Percentiles rank a stretch among this genome's conserved stretches.
Evolutionary conservation across 768 basidiomycete species (phyloP).

Genomic region (Serpula lacrymans): DNA sequence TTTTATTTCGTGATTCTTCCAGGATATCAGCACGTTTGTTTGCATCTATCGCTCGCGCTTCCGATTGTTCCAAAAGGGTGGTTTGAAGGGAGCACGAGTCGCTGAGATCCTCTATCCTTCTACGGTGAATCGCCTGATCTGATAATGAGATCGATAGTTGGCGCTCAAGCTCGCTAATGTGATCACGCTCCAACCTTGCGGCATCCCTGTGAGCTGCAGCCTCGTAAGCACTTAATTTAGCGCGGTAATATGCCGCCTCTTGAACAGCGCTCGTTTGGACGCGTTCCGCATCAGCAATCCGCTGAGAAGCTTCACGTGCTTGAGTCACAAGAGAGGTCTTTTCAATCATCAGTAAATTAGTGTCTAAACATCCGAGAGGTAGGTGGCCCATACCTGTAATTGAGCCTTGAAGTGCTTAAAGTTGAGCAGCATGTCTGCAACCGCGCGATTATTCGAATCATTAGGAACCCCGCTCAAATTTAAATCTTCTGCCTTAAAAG

Average conservation of each 20-base stretch:
- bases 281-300: constrained; percentile 76
- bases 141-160: constrained; percentile 59
- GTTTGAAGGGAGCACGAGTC: constrained; percentile 76
- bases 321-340: constrained; percentile 76
- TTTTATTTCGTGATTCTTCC: constrained; percentile 64
- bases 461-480: constrained; percentile 30
- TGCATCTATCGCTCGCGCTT: constrained; percentile 73
- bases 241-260: constrained; percentile 94
- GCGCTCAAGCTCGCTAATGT: constrained; percentile 69
- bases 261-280: constrained; percentile 76
- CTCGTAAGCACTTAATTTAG: constrained; percentile 89
- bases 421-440: constrained; percentile 69
- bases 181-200: constrained; percentile 73
- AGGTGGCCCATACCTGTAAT: constrained; percentile 62
- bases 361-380: constrained; percentile 1
- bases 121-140: constrained; percentile 64
- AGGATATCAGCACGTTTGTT: constrained; percentile 70
- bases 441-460: constrained; percentile 47
- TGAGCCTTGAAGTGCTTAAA: constrained; percentile 88
- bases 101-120: constrained; percentile 65
- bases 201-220: constrained; percentile 60
- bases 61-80: constrained; percentile 74
- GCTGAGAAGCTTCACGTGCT: constrained; percentile 72
- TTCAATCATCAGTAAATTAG: constrained; percentile 9
- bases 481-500: constrained; percentile 31